phyloP scores from a whole-genome alignment of 768 basidiomycete genomes.

The Asterophora parasitica region DNA sequence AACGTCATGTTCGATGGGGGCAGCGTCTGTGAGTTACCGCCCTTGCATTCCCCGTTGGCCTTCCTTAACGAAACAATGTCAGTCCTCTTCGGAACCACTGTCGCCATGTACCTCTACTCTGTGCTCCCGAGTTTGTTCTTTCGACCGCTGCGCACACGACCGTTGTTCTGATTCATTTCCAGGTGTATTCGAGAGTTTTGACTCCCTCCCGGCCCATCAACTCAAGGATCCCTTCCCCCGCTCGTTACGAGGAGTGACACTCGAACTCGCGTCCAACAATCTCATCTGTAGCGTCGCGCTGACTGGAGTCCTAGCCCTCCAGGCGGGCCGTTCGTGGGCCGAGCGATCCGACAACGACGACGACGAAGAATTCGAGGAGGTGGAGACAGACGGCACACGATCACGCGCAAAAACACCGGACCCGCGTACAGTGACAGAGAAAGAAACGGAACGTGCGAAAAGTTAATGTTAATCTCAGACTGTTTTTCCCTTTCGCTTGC shows the following conservation, averaged over 20 bases:
- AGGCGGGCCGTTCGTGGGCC: slow-evolving; percentile 83
- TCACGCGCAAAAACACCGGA: slow-evolving; percentile 32
- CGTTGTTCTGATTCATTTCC: not conserved
- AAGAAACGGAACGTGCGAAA: too few relatives aligned
- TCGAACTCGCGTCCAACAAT: slow-evolving; percentile 79
- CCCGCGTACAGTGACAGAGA: slow-evolving; percentile 9
- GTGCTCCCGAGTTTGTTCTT: slow-evolving; percentile 68
- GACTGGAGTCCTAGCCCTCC: slow-evolving; percentile 80
- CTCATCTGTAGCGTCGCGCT: slow-evolving; percentile 85
- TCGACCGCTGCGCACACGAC: too few relatives aligned
- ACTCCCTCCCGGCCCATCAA: slow-evolving; percentile 47
- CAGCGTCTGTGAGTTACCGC: slow-evolving; percentile 64
- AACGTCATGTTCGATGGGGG: slow-evolving; percentile 92
- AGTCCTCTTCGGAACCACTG: slow-evolving; percentile 77
- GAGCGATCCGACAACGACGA: slow-evolving; percentile 61
- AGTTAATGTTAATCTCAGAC: too few relatives aligned
- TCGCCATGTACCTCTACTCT: slow-evolving; percentile 68
- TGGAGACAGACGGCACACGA: slow-evolving; percentile 20
- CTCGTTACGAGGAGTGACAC: slow-evolving; percentile 54
- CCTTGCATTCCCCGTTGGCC: not conserved
- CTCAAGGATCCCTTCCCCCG: slow-evolving; percentile 58
- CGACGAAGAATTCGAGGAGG: slow-evolving; percentile 38
- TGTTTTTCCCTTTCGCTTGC: too few relatives aligned
- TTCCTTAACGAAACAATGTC: slow-evolving; percentile 1
- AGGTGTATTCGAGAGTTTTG: slow-evolving; percentile 62